Percentiles rank a stretch among this genome's conserved stretches.
phyloP scores from a whole-genome alignment of 2,329 filamentous ascomycete species.

The Diplocarpon mali region DNA sequence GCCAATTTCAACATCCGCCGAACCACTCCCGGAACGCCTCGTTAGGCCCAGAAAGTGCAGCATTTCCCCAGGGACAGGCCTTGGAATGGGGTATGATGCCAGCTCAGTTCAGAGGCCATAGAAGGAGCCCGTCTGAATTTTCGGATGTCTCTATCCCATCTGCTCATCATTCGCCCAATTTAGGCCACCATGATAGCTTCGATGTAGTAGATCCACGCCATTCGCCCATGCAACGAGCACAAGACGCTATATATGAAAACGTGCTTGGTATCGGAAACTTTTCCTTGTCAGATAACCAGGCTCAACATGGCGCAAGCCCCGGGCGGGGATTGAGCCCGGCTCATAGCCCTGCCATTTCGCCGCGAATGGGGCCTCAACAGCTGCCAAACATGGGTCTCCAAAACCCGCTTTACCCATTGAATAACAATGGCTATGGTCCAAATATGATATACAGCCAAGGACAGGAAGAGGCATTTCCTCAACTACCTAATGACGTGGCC shows the following conservation, averaged over 20 bases:
- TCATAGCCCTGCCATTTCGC: conserved; percentile 58
- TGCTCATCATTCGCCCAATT: conserved; percentile 70
- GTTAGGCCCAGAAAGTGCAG: conserved; percentile 27
- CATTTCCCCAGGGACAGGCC: conserved; percentile 40
- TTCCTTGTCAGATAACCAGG: conserved; percentile 59
- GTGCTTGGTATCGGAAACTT: conserved; percentile 70
- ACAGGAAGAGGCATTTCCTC: conserved; percentile 36
- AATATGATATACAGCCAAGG: conserved; percentile 40
- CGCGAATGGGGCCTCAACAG: conserved; percentile 46
- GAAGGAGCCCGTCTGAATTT: conserved; percentile 78
- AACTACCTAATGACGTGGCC: conserved; percentile 47
- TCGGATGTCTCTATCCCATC: conserved; percentile 86
- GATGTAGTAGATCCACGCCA: conserved; percentile 60
- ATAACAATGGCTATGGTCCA: conserved; percentile 36
- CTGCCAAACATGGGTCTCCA: conserved; percentile 40
- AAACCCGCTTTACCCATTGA: conserved; percentile 34
- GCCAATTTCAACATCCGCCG: conserved; percentile 25
- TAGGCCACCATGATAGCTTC: conserved; percentile 68
- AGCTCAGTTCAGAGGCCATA: conserved; percentile 64
- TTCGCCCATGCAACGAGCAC: conserved; percentile 69
- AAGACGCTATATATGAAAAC: conserved; percentile 67
- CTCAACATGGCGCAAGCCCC: conserved; percentile 44
- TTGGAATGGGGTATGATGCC: conserved; percentile 48
- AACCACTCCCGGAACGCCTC: conserved; percentile 26
- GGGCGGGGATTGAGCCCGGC: conserved; percentile 70